Evolutionary conservation across 768 basidiomycete genomes (phyloP), one percentile per base, ranked within the genome.

Genomic region (Tricholoma bakamatsutake): DNA sequence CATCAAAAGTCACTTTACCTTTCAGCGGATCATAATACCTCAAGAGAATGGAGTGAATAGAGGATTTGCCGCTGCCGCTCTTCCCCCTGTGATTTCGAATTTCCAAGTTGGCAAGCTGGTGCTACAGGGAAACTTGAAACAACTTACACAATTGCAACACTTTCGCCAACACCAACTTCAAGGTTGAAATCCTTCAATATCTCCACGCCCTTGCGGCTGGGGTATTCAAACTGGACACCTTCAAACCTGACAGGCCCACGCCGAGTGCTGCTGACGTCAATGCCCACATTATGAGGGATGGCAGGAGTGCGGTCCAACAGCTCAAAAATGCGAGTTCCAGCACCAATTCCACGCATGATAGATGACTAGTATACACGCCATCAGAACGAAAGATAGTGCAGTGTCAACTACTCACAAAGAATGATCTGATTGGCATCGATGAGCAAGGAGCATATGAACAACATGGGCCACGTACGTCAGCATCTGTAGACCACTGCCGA

Each of bases 321-420:
- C 59, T 95, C 93, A 68, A 98, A 98, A n/a, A 98, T 87, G 18
- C 96, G 88, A 0, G 83, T 81, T 15, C 93, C 92, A 1, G 96
- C 95, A 55, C 96, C 96, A 50, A 98, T 85, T 53, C 92, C 96
- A 52, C 93, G 92, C 96, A 98, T 98, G 54, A 98, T 86, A 39
- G 93, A 94, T 9, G 91, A 82, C 90, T 92, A 59, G 27, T 28
- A 31, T 17, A 50, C 24, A 58, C n/a, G 17, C 6, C 12, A 10
- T 48, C n/a, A 48, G 28, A 48, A 2, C 46, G n/a, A n/a, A 31
- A 17, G 28, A 73, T 59, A 73, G 72, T 55, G 76, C 74, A 24
- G 18, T 43, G 24, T 48, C 30, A 13, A 67, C n/a, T 9, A 43
- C 78, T 53, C 67, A 82, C 78, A 57, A 78, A 81, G 59, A 80